Evolutionary conservation across 202 grass and related monocot species (phyloP).

Genomic region (Digitaria exilis): DNA sequence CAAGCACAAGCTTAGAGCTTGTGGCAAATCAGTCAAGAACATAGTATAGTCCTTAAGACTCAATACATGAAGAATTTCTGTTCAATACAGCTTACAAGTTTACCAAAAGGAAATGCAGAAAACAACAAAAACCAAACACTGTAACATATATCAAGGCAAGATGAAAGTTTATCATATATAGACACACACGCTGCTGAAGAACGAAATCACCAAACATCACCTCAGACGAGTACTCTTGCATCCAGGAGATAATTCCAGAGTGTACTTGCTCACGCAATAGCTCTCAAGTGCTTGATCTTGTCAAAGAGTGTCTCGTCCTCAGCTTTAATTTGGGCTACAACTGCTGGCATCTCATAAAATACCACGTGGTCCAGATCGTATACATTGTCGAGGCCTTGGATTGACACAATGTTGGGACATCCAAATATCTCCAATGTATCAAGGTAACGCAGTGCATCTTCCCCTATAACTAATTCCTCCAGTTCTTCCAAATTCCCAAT

Average conservation of each 20-base stretch:
- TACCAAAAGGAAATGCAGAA: too few species aligned
- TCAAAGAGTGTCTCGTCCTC: not conserved
- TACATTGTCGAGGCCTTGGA: not conserved
- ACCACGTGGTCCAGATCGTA: not conserved
- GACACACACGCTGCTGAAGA: too few species aligned
- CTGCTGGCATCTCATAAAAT: constrained; percentile 2
- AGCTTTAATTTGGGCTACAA: not conserved
- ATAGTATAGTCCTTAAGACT: too few species aligned
- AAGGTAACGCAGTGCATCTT: not conserved
- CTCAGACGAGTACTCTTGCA: too few species aligned
- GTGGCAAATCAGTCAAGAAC: too few species aligned
- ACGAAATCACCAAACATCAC: too few species aligned
- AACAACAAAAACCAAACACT: too few species aligned
- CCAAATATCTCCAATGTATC: not conserved
- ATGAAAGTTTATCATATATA: too few species aligned
- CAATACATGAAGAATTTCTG: too few species aligned
- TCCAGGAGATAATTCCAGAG: not conserved
- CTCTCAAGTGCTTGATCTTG: constrained; percentile 5
- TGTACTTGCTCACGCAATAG: not conserved
- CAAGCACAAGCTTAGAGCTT: too few species aligned
- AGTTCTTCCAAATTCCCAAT: not conserved
- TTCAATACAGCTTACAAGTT: too few species aligned
- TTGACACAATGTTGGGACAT: constrained; percentile 17
- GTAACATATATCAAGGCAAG: too few species aligned
- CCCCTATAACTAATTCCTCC: not conserved